Evolutionary conservation across 208 protist genomes (phyloP).

Genomic region (Acanthamoeba lenticulata): DNA sequence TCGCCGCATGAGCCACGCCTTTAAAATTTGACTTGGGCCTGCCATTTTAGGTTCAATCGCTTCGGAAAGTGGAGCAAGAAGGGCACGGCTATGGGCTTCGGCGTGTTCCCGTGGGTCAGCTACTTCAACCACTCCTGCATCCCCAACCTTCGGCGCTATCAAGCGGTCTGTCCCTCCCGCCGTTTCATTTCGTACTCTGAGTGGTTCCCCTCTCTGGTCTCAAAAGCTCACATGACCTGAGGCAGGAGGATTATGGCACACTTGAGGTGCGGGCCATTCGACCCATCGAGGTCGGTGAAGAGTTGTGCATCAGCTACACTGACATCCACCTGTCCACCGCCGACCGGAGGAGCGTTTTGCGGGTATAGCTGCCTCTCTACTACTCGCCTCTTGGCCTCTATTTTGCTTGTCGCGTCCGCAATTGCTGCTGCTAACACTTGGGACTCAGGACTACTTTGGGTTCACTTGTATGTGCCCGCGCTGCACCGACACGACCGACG

Average conservation of each 20-base stretch:
- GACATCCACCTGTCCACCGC: slow-evolving; percentile 10
- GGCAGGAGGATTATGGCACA: slow-evolving; percentile 13
- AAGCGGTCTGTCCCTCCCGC: not conserved
- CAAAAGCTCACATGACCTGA: not conserved
- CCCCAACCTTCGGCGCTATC: slow-evolving; percentile 52
- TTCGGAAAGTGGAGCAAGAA: slow-evolving; percentile 65
- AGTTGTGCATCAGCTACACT: slow-evolving; percentile 57
- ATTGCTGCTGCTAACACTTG: not conserved
- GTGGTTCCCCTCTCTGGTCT: not conserved
- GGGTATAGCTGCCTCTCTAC: not conserved
- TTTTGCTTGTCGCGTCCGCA: not conserved
- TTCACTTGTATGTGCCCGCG: slow-evolving; percentile 52
- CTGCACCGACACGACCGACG: slow-evolving; percentile 33
- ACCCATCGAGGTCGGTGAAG: slow-evolving; percentile 15
- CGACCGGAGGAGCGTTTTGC: not conserved
- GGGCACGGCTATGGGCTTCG: slow-evolving; percentile 40
- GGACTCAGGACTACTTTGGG: slow-evolving; percentile 41
- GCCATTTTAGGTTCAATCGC: slow-evolving; percentile 4
- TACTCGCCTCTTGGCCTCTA: not conserved
- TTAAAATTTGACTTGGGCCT: no score
- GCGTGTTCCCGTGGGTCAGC: slow-evolving; percentile 54
- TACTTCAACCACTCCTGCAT: slow-evolving; percentile 69
- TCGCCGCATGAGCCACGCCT: no score
- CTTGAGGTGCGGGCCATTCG: slow-evolving; percentile 49
- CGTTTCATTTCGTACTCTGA: not conserved